Base-by-base conservation (phyloP, 495 filamentous ascomycete genomes). In the Glarea lozoyensis region DNA sequence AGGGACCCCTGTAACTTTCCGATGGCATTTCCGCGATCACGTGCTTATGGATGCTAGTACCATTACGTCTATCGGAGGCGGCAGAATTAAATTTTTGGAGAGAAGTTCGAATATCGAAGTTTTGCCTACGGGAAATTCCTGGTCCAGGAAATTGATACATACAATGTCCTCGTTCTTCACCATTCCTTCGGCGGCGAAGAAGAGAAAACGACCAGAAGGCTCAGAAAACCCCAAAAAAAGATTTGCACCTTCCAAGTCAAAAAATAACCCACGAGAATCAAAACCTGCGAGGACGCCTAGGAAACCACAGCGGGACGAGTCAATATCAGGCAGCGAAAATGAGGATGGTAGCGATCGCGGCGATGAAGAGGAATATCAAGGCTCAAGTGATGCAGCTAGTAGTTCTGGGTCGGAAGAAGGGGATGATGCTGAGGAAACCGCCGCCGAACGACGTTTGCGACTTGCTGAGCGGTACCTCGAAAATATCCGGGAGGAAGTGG, bases 401-500 rank as follows among this genome's bases (percentile, higher is more conserved):
- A 39, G 64, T 30, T 77, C 72, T 5, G 73, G 63, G 21, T 75
- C 70, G 2, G 76, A 74, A n/a, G 63, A 64, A 10, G 43, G 27
- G 2, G 76, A 48, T 21, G 48, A 39, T 12, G 72, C 69, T 19
- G 75, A 66, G 31, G 93, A 96, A 63, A 97, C 92, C 10, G 86
- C 81, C 2, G 86, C 85, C 44, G 86, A 94, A 54, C 80, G 85
- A 60, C 75, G 92, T 44, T 60, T 94, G 52, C 80, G 89, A 53
- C 76, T 98, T 25, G 92, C 92, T 7, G 87, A 96, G 65, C 81
- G 85, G 49, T 97, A 97, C 60, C 70, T 98, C 34, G 84, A 93
- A 13, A 95, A 93, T 57, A 80, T 94, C 39, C 72, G 79, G 37
- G 73, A 84, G 38, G 88, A 96, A 57, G 84, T 93, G 19, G 77